Conservation (phyloP, 306 rosid genomes). For the Boehmeria nivea region DNA sequence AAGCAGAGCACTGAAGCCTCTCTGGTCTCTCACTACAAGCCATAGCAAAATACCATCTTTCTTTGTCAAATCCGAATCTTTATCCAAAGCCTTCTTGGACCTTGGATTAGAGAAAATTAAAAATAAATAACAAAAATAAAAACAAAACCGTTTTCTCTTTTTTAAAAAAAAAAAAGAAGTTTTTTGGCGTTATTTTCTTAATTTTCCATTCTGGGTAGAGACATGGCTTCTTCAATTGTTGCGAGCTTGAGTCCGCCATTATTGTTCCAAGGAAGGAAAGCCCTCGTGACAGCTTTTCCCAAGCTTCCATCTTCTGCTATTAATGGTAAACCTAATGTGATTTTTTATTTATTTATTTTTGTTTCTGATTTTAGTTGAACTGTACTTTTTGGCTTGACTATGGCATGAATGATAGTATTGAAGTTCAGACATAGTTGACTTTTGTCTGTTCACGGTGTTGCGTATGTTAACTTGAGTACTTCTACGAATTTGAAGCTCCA, state of each 20-base stretch:
- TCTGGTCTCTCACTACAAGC: background rate
- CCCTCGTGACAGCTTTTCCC: conserved; percentile 22
- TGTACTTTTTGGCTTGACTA: background rate
- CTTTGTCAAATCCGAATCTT: conserved; percentile 2
- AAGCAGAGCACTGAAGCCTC: conserved; percentile 8
- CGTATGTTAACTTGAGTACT: background rate
- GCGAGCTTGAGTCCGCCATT: conserved; percentile 56
- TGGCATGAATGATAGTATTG: too few relatives aligned
- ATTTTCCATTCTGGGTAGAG: background rate
- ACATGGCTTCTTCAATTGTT: conserved; percentile 70
- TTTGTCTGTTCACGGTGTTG: background rate
- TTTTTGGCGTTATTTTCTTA: background rate
- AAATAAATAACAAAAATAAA: background rate
- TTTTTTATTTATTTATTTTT: background rate
- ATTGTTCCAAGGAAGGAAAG: conserved; percentile 35
- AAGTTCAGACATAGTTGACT: background rate
- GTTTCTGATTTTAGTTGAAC: background rate
- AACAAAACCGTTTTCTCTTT: background rate
- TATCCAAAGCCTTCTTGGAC: background rate
- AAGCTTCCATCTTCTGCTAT: conserved; percentile 30
- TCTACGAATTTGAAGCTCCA: too few relatives aligned
- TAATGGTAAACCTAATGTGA: conserved; percentile 23
- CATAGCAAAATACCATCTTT: conserved; percentile 2
- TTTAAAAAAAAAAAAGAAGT: background rate
- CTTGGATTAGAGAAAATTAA: background rate